Conservation (phyloP, 805 yeast species). For the Teunomyces atbi region DNA sequence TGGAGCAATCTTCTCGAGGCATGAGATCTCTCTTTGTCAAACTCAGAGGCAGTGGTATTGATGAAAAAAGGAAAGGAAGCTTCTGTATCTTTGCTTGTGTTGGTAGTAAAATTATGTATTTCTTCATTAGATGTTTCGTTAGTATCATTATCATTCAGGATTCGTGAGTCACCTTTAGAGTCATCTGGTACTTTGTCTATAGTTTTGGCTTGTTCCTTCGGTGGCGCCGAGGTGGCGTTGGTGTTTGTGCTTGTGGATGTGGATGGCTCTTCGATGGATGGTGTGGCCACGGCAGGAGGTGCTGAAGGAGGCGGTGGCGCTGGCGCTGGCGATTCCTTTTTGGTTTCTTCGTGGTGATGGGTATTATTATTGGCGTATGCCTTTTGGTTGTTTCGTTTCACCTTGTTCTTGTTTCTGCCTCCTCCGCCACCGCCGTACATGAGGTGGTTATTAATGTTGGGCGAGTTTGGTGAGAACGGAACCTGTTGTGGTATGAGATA, state of each 20-base stretch:
- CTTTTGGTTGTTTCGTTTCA: slow-evolving; percentile 10
- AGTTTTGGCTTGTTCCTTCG: slow-evolving; percentile 3
- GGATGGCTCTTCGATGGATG: slow-evolving; percentile 3
- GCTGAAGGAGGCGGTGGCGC: neutral
- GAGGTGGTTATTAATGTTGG: slow-evolving; percentile 5
- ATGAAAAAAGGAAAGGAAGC: slow-evolving; percentile 10
- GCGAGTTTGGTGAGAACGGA: slow-evolving; percentile 6
- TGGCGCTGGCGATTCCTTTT: slow-evolving; percentile 1
- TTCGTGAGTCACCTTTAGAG: slow-evolving; percentile 4
- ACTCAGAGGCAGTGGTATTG: slow-evolving; percentile 8
- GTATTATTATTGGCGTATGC: slow-evolving; percentile 3
- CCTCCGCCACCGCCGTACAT: slow-evolving; percentile 1
- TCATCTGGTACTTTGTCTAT: slow-evolving; percentile 3
- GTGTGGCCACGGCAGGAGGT: slow-evolving; percentile 2
- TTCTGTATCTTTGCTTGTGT: neutral
- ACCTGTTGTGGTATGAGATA: slow-evolving; percentile 11
- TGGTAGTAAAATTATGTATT: neutral
- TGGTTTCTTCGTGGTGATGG: slow-evolving; percentile 5
- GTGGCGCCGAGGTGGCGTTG: slow-evolving; percentile 1
- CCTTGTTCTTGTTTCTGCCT: slow-evolving; percentile 2
- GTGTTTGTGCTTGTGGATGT: neutral
- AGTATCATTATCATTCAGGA: slow-evolving; percentile 7
- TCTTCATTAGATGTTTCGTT: slow-evolving; percentile 7
- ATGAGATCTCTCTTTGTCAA: neutral
- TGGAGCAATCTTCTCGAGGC: neutral